Evolutionary conservation across 2,329 filamentous ascomycete genomes (phyloP), one percentile per base, ranked within the genome.

Genomic region (Elsinoe arachidis): DNA sequence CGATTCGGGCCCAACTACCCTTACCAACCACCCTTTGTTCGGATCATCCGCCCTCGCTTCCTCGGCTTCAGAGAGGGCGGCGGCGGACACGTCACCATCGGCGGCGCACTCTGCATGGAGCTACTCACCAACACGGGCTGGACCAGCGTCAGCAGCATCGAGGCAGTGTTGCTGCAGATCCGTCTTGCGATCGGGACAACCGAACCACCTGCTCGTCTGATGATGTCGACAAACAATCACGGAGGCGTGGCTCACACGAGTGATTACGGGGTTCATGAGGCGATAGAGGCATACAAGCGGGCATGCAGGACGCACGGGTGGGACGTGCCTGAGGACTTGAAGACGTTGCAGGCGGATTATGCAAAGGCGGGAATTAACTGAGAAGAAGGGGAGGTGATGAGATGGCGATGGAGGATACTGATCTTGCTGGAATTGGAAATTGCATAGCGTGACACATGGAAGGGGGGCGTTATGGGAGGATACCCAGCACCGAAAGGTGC

Each of bases 101-200:
- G 91, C 21, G 91, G 91, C 1, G 88, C 90, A 1, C 82, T 96
- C 73, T 86, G 83, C 69, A 91, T 95, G 83, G 85, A 76, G 70
- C 77, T 93, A 3, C 77, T 96, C 61, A 95, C 90, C 1, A 90
- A 85, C 69, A 81, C 82, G 5, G 91, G 90, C 23, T 96, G 91
- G 91, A 83, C 79, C 19, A 83, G 87, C 0, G 84, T 80, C 1
- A 82, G 79, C 53, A 83, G 81, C 15, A 84, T 96, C 62, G 90
- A 96, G 68, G 86, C 83, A 54, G 84, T 96, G 2, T 73, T 96
- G 12, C 69, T 95, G 23, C 88, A 95, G 69, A 84, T 96, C 21
- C 84, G 87, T 19, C 73, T 95, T 73, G 88, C 88, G 0, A 80
- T 96, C 12, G 82, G 78, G 56, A 85, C 79, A 51, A 73, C 74